Conservation (phyloP, 345 rosid species). For the Populus nigra region DNA sequence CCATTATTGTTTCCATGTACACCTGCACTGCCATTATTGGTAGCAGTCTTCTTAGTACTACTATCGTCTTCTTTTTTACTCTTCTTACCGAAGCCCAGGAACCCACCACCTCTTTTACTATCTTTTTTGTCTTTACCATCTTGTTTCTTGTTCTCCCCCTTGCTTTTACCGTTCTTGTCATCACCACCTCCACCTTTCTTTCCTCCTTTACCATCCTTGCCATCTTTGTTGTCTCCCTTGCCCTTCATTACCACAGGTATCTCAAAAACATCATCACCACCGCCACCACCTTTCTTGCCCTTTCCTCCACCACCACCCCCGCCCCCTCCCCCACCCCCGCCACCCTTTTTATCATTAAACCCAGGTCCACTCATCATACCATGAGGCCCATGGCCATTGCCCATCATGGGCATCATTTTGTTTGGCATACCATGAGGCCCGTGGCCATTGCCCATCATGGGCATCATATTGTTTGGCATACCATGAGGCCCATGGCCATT, state of each 20-base stretch:
- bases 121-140: constrained; percentile 25
- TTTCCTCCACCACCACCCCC: constrained; percentile 11
- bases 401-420: constrained; percentile 20
- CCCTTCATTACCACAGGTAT: constrained; percentile 56
- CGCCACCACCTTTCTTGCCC: constrained; percentile 23
- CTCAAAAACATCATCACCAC: constrained; percentile 33
- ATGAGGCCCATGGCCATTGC: constrained; percentile 18
- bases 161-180: constrained; percentile 9
- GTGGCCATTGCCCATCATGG: constrained; percentile 37
- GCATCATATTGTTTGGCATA: constrained; percentile 10
- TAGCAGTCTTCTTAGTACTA: constrained; percentile 29
- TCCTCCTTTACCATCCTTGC: constrained; percentile 28
- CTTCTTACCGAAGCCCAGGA: constrained; percentile 43
- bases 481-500: constrained; percentile 22
- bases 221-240: constrained; percentile 25
- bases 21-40: constrained; percentile 8
- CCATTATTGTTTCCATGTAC: constrained; percentile 32
- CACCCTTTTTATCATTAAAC: constrained; percentile 13
- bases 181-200: constrained; percentile 28
- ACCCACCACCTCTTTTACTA: constrained; percentile 36
- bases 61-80: constrained; percentile 44
- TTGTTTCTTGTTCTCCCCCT: constrained; percentile 12
- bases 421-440: not conserved
- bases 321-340: constrained; percentile 27
- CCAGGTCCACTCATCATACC: constrained; percentile 21